Conservation (phyloP, 2,329 filamentous ascomycete genomes). For the Escovopsis sp. region DNA sequence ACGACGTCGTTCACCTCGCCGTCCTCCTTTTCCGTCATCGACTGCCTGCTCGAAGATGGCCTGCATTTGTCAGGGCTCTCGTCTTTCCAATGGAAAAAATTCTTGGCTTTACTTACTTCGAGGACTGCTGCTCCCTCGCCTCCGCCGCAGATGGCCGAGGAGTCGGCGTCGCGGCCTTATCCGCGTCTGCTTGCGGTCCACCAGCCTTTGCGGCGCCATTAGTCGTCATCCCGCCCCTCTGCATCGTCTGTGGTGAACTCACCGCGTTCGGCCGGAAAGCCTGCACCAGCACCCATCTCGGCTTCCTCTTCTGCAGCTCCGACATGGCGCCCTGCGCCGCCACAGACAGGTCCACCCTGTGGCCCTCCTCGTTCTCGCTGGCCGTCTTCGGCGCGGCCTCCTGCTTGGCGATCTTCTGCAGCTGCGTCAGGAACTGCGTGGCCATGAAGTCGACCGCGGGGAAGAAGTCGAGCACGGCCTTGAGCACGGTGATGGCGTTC, state of each 20-base stretch:
- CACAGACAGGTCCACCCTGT: constrained; percentile 59
- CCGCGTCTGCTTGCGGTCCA: constrained; percentile 14
- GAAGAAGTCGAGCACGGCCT: constrained; percentile 66
- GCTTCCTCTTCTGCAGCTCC: constrained; percentile 49
- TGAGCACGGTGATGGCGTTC: constrained; percentile 83
- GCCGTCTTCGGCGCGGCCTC: constrained; percentile 36
- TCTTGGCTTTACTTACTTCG: constrained; percentile 17
- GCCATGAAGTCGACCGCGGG: constrained; percentile 86
- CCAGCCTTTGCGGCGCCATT: constrained; percentile 14
- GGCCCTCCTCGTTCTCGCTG: constrained; percentile 35
- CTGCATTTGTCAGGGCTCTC: constrained; percentile 9
- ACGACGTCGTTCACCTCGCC: constrained; percentile 58
- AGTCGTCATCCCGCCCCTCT: constrained; percentile 5
- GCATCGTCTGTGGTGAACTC: constrained; percentile 8
- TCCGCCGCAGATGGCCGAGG: constrained; percentile 46
- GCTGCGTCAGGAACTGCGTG: constrained; percentile 43
- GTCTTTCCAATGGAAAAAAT: constrained; percentile 7
- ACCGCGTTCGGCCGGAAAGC: constrained; percentile 54
- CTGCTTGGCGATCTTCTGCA: constrained; percentile 50
- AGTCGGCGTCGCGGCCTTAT: constrained; percentile 18
- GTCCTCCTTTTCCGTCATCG: constrained; percentile 44
- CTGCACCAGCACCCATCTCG: constrained; percentile 59
- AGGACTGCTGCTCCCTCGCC: constrained; percentile 43
- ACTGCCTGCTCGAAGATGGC: constrained; percentile 6
- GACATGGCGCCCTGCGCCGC: constrained; percentile 57